These are phyloP conservation scores for Amphichorda felina DNA, from an alignment of 2,329 filamentous ascomycete species.

Conservation along the genomic window DNA sequence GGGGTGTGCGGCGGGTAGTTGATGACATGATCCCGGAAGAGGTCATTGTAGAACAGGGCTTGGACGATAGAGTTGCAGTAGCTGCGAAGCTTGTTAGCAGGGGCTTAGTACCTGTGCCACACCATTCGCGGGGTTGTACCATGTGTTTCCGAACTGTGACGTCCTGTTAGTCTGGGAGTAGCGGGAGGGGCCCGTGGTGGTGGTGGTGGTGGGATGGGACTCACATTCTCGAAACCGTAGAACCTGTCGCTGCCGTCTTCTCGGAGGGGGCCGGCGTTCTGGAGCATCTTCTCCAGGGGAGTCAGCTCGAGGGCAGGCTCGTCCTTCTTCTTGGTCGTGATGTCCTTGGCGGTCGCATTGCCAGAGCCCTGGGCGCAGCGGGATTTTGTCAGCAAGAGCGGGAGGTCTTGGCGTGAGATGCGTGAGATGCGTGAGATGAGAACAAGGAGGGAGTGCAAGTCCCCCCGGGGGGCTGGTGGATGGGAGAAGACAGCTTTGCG, in stretches of 20 bases:
- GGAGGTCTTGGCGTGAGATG: conserved; percentile 8
- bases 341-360: conserved; percentile 28
- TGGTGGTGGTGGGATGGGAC: conserved; percentile 21
- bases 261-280: conserved; percentile 68
- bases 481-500: too few relatives aligned
- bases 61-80: conserved; percentile 99
- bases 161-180: conserved; percentile 1
- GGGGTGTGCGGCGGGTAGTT: conserved; percentile 72
- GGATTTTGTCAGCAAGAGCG: conserved; percentile 22
- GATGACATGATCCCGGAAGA: conserved; percentile 88
- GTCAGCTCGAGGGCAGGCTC: conserved; percentile 47
- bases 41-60: conserved; percentile 88
- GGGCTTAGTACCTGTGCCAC: conserved; percentile 4
- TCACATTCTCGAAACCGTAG: conserved; percentile 95
- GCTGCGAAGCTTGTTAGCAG: conserved; percentile 33
- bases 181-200: conserved; percentile 2
- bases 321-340: conserved; percentile 44
- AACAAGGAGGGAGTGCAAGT: conserved; percentile 2
- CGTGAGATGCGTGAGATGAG: conserved; percentile 4
- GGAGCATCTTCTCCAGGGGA: conserved; percentile 62
- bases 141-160: conserved; percentile 86
- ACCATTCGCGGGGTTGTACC: conserved; percentile 42
- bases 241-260: conserved; percentile 94
- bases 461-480: background rate
- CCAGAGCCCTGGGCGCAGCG: conserved; percentile 26